Percentiles rank a stretch among this genome's conserved stretches.
Evolutionary conservation across 1,139 yeast species (phyloP).

Genomic region (Kazachstania sp.): DNA sequence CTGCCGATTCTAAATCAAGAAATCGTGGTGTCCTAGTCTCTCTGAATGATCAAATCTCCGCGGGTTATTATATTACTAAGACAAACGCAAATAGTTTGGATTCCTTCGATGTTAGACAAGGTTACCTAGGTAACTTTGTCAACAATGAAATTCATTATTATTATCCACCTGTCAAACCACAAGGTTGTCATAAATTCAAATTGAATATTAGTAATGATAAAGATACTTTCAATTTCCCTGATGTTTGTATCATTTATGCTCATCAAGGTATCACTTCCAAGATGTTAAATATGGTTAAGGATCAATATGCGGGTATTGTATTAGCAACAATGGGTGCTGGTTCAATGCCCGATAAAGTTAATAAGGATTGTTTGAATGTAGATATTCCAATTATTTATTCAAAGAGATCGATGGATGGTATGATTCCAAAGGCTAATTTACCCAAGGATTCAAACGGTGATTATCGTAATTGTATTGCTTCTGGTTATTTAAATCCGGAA

Average conservation of each 20-base stretch:
- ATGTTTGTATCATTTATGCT: slow-evolving; percentile 46
- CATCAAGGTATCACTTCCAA: slow-evolving; percentile 52
- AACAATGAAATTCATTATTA: slow-evolving; percentile 57
- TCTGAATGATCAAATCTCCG: slow-evolving; percentile 56
- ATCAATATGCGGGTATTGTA: slow-evolving; percentile 46
- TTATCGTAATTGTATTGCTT: slow-evolving; percentile 38
- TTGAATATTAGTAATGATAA: slow-evolving; percentile 23
- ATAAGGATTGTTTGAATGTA: slow-evolving; percentile 31
- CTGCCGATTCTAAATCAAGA: slow-evolving; percentile 42
- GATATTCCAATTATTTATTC: slow-evolving; percentile 52
- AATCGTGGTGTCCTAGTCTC: slow-evolving; percentile 58
- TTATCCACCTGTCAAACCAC: slow-evolving; percentile 54
- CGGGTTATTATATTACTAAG: slow-evolving; percentile 63
- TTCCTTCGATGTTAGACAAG: slow-evolving; percentile 63
- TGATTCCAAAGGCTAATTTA: slow-evolving; percentile 44
- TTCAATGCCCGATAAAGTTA: slow-evolving; percentile 46
- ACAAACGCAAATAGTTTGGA: slow-evolving; percentile 62
- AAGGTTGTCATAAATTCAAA: slow-evolving; percentile 41
- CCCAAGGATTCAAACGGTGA: slow-evolving; percentile 29
- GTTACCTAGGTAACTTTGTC: slow-evolving; percentile 61
- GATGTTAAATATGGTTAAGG: slow-evolving; percentile 38
- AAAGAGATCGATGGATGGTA: slow-evolving; percentile 58
- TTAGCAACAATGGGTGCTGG: slow-evolving; percentile 71
- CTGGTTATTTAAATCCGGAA: slow-evolving; percentile 63
- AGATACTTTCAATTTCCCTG: slow-evolving; percentile 25